These are phyloP conservation scores for Scortechinia acanthostroma DNA, from an alignment of 2,329 filamentous ascomycete genomes.

Conservation along the genomic window DNA sequence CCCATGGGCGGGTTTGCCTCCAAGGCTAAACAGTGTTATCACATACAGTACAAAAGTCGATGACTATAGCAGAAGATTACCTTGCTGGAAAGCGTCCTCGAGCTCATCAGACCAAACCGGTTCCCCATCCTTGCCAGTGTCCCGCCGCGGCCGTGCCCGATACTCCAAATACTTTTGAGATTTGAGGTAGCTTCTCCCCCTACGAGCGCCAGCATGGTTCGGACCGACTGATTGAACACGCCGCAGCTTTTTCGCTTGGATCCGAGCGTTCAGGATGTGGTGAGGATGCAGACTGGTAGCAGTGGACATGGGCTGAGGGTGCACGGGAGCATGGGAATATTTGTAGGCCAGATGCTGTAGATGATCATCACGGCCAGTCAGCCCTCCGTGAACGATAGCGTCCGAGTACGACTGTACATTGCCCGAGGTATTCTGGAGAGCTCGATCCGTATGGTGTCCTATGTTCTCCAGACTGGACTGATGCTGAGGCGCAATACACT, in stretches of 20 bases:
- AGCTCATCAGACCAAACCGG: constrained; percentile 54
- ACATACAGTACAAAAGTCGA: neutral
- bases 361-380: constrained; percentile 19
- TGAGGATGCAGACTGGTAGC: constrained; percentile 14
- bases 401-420: constrained; percentile 30
- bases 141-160: constrained; percentile 56
- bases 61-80: constrained; percentile 24
- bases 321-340: constrained; percentile 20
- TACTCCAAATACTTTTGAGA: constrained; percentile 60
- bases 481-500: constrained; percentile 24
- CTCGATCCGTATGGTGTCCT: constrained; percentile 21
- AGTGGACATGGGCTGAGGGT: constrained; percentile 8
- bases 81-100: constrained; percentile 62
- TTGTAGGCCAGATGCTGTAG: constrained; percentile 22
- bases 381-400: constrained; percentile 13
- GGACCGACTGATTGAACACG: constrained; percentile 21
- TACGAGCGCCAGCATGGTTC: constrained; percentile 5
- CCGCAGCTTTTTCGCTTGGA: constrained; percentile 21
- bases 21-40: constrained; percentile 36
- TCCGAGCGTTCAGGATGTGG: constrained; percentile 15
- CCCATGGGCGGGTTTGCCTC: constrained; percentile 61
- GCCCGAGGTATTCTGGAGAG: constrained; percentile 29
- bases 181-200: constrained; percentile 50
- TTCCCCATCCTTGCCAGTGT: constrained; percentile 50
- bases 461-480: constrained; percentile 22